Evolutionary conservation across 768 basidiomycete species (phyloP).

Genomic region (Amanita rubescens): DNA sequence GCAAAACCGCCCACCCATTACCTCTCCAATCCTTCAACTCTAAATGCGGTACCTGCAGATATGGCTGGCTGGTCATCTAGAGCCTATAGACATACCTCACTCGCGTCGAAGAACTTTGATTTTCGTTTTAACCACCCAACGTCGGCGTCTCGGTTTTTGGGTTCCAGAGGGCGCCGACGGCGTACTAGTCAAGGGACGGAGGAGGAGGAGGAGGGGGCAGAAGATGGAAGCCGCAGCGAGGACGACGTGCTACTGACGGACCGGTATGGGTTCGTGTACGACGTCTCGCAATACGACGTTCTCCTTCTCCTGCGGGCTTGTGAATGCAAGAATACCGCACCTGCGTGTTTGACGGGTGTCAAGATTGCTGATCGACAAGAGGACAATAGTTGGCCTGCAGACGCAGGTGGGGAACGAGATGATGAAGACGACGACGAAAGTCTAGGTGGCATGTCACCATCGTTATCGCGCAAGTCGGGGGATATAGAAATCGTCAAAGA

Average conservation of each 20-base stretch:
- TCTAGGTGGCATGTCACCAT: constrained; percentile 5
- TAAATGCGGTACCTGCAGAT: not conserved
- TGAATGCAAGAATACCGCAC: constrained; percentile 68
- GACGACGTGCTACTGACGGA: constrained; percentile 53
- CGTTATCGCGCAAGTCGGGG: constrained; percentile 13
- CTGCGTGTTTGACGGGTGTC: constrained; percentile 80
- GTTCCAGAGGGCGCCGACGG: constrained; percentile 43
- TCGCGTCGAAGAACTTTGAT: constrained; percentile 67
- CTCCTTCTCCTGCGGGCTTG: constrained; percentile 66
- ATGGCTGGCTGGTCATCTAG: constrained; percentile 20
- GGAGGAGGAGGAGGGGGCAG: not conserved
- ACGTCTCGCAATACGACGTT: constrained; percentile 74
- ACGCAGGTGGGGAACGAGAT: constrained; percentile 25
- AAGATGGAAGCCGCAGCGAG: not conserved
- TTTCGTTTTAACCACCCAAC: constrained; percentile 58
- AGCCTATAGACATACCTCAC: constrained; percentile 48
- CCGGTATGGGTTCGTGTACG: constrained; percentile 88
- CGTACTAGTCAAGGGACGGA: not conserved
- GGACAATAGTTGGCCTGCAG: constrained; percentile 70
- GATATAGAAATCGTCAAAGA: constrained; percentile 40
- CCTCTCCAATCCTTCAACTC: constrained; percentile 29
- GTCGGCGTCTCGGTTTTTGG: constrained; percentile 47
- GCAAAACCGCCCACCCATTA: constrained; percentile 83
- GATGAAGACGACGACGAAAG: constrained; percentile 28
- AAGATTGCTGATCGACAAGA: constrained; percentile 82